These are phyloP conservation scores for Medicago arabica DNA, from an alignment of 306 rosid species.

Conservation along the genomic window DNA sequence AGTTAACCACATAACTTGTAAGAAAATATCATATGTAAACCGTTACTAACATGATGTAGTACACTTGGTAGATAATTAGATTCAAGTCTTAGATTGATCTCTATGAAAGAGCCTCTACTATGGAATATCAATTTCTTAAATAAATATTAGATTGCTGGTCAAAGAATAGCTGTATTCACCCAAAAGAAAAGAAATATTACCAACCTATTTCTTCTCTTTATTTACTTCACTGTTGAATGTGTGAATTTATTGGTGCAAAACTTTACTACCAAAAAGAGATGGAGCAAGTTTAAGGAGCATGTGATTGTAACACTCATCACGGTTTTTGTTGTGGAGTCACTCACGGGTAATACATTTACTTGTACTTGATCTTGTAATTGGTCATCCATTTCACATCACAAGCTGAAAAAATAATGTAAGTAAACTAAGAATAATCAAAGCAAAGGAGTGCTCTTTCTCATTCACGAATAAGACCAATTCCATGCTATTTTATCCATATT, in stretches of 20 bases:
- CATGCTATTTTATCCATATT: slow-evolving; percentile 32
- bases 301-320: slow-evolving; percentile 36
- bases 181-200: background rate
- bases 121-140: background rate
- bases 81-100: background rate
- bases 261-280: slow-evolving; percentile 30
- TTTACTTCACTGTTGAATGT: background rate
- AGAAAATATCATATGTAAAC: background rate
- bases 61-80: background rate
- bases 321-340: slow-evolving; percentile 30
- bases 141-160: background rate
- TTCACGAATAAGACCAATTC: slow-evolving; percentile 5
- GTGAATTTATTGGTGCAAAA: slow-evolving; percentile 3
- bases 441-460: slow-evolving; percentile 18
- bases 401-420: background rate
- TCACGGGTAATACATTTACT: slow-evolving; percentile 47
- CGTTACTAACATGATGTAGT: background rate
- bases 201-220: slow-evolving; percentile 1
- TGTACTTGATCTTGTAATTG: slow-evolving; percentile 14
- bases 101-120: background rate
- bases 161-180: too few relatives aligned
- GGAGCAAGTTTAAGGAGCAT: background rate
- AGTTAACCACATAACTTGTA: background rate
- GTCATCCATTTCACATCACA: slow-evolving; percentile 33
- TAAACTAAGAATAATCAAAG: background rate